Base-by-base conservation (phyloP, 2,329 filamentous ascomycete genomes). In the Beauveria bassiana region DNA sequence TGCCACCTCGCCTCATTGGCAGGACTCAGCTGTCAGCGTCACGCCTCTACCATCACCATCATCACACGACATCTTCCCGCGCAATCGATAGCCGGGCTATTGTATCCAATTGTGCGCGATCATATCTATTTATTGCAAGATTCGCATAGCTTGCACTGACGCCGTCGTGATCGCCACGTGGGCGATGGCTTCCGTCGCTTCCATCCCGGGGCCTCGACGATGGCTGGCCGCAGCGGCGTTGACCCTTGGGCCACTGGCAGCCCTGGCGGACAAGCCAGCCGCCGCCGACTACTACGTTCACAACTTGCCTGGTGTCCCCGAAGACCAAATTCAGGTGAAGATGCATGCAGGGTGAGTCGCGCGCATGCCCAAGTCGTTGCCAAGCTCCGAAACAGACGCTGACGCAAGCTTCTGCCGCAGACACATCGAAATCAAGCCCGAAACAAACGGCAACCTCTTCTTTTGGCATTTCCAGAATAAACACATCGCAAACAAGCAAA, bases 401-500 rank as follows among this genome's bases (percentile, higher is more conserved):
- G 67, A 70, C 66, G 63, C 64, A 61, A 64, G 50, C 67, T 42
- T 45, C 42, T 53, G 52, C 40, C 61, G 7, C 72, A 96, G 92
- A 60, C 95, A 99, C 78, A 88, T 99, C 73, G 93, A 98, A 76
- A 83, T 99, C 69, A 89, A 87, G 40, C 84, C 89, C 22, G 87
- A 91, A 66, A 84, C 89, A 73, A 91, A 98, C 72, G 93, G 91
- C 68, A 96, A 98, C 74, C 78, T 99, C 20, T 99, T 98, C 81
- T 99, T 99, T 80, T 99, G 95, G 95, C 91, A 97, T 71, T 97
- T 90, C 72, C 86, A 96, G 72, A 98, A 98, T 72, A 85, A 90
- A 67, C 95, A 99, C 74, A 96, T 99, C 67, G 93, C 92, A 62
- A 90, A 98, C 72, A 86, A 84, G 68, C 90, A 95, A 73, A 86